Base-by-base conservation (phyloP, 352 stramenopile genomes). In the Phytophthora pistaciae region DNA sequence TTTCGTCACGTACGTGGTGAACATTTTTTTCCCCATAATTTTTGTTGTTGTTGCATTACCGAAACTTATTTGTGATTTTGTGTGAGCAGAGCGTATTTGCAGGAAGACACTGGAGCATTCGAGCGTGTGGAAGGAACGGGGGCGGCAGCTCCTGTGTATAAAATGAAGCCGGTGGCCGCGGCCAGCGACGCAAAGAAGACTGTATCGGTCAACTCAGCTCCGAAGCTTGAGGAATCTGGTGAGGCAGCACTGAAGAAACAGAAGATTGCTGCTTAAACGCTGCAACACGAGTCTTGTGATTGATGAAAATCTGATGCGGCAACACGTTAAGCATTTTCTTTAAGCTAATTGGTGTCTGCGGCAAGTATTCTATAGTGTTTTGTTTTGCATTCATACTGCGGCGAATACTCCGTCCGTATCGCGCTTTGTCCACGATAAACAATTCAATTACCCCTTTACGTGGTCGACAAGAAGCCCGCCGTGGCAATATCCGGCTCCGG, bases 1-100 rank as follows among this genome's bases (percentile, higher is more conserved):
- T 36, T 93, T 96, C 60, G 75, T 95, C 64, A 85, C 75, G 87
- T 95, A 73, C 70, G 83, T 63, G 68, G 20, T 14, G 46, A n/a
- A 29, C 20, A 29, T 53, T 29, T 29, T n/a, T 10, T 33, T 52
- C 4, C 31, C 0, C 44, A 42, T 50, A 14, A 10, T 50, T 20
- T 7, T 44, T 46, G n/a, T 50, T 14, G 16, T 40, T 33, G 4
- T n/a, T 53, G 9, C 13, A 9, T 18, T 18, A 27, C 10, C n/a
- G 3, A 21, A 8, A 9, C 46, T 25, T 29, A 27, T 27, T 18
- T 50, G 46, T 4, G 23, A 33, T 36, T 36, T 56, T 14, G 14
- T 53, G 48, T 20, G 29, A 31, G 21, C 62, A 85, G 78, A 21
- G 61, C 77, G 16, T 85, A 81, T 53, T 70, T 85, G 56, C 68